Percentiles rank a stretch among this genome's conserved stretches.
phyloP scores from a whole-genome alignment of 305 asterid genomes.

The Vinca major region DNA sequence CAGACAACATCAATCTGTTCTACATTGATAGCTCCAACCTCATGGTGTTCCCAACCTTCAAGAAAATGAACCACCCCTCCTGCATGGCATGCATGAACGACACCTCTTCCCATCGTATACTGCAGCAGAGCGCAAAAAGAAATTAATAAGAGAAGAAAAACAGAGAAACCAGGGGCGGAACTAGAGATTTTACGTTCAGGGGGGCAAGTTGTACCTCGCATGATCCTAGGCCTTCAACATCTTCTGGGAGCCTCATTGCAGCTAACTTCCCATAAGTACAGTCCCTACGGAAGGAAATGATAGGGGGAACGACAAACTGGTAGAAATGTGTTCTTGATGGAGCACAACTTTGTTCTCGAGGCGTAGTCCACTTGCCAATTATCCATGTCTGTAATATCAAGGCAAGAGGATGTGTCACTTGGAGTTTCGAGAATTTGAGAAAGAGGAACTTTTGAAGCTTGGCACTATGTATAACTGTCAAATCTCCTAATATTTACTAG shows the following conservation, averaged over 20 bases:
- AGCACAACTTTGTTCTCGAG: constrained; percentile 70
- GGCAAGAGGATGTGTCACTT: too few relatives aligned
- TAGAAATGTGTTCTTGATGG: constrained; percentile 75
- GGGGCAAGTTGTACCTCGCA: constrained; percentile 50
- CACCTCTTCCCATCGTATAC: constrained; percentile 84
- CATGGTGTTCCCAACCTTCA: constrained; percentile 83
- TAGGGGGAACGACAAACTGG: constrained; percentile 85
- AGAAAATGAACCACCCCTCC: constrained; percentile 85
- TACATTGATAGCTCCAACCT: constrained; percentile 73
- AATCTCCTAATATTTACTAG: too few relatives aligned
- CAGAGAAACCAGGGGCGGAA: neutral
- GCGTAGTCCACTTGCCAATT: constrained; percentile 76
- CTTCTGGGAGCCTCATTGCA: constrained; percentile 74
- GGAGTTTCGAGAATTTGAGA: too few relatives aligned
- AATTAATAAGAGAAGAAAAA: neutral
- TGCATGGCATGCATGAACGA: constrained; percentile 91
- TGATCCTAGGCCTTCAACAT: constrained; percentile 64
- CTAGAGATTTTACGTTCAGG: too few relatives aligned
- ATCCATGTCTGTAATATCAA: constrained; percentile 56
- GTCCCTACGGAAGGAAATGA: constrained; percentile 66
- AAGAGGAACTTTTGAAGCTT: too few relatives aligned
- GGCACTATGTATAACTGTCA: too few relatives aligned
- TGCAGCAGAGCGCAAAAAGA: constrained; percentile 15
- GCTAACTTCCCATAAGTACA: constrained; percentile 72
- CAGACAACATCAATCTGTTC: constrained; percentile 77